A percentile compares a stretch with the other conserved stretches of the same genome.
These are phyloP conservation scores for Metschnikowia lochheadii DNA, from an alignment of 805 yeast species.

Conservation along the genomic window DNA sequence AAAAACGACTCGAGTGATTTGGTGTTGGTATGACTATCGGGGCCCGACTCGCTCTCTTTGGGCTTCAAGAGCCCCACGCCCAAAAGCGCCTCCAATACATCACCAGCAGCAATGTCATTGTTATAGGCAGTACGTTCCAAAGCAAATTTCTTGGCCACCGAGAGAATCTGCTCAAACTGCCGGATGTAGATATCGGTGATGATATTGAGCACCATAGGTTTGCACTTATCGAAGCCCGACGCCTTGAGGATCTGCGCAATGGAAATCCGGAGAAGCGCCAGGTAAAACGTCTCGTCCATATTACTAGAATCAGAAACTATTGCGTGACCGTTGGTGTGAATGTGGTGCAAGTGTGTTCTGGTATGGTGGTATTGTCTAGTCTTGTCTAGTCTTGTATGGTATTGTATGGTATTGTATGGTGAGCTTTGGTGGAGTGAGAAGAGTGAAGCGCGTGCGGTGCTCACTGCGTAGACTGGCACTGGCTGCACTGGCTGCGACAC, in stretches of 20 bases:
- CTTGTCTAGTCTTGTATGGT: no score
- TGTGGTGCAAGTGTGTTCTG: no score
- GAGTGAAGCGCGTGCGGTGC: no score
- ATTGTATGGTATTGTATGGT: no score
- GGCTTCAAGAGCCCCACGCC: constrained; percentile 63
- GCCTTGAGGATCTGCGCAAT: constrained; percentile 63
- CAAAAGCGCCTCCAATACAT: constrained; percentile 66
- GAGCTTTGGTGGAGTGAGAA: no score
- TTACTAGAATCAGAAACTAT: no score
- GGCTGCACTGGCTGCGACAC: no score
- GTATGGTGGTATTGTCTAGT: no score
- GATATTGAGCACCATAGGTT: constrained; percentile 66
- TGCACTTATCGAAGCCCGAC: constrained; percentile 77
- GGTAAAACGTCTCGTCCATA: constrained; percentile 40
- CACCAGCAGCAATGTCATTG: constrained; percentile 53
- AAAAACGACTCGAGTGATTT: constrained; percentile 34
- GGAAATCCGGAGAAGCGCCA: constrained; percentile 35
- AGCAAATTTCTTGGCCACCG: constrained; percentile 49
- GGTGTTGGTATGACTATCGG: constrained; percentile 36
- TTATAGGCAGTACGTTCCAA: constrained; percentile 31
- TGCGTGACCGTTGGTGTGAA: no score
- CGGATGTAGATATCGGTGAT: constrained; percentile 74
- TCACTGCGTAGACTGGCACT: no score
- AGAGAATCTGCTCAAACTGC: constrained; percentile 52
- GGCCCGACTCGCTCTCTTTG: constrained; percentile 37